A percentile compares a stretch with the other conserved stretches of the same genome.
Conservation (phyloP, 352 stramenopile species). For the Phytophthora pisi region DNA sequence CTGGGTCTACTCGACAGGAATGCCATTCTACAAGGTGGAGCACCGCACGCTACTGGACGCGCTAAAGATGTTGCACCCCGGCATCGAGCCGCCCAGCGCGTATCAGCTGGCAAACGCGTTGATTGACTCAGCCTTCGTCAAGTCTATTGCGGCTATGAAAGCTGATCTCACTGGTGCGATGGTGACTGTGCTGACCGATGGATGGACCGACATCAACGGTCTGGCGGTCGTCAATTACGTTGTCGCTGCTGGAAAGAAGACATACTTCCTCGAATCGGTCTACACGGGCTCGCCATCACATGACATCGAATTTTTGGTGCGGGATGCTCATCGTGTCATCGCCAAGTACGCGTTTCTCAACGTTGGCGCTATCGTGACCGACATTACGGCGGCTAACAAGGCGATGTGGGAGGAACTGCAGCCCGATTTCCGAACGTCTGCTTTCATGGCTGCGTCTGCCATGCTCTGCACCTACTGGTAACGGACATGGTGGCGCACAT, state of each 20-base stretch:
- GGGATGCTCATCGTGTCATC: not conserved
- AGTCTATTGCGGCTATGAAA: not conserved
- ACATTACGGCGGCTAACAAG: too few relatives aligned
- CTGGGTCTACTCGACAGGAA: not conserved
- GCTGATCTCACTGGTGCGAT: not conserved
- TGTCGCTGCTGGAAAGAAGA: not conserved
- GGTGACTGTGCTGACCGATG: not conserved
- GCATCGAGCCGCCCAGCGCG: not conserved
- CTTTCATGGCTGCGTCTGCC: too few relatives aligned
- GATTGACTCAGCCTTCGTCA: not conserved
- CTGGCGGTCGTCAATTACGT: not conserved
- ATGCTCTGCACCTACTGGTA: too few relatives aligned
- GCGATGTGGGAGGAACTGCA: too few relatives aligned
- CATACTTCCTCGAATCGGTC: not conserved
- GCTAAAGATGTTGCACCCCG: not conserved
- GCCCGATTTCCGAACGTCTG: too few relatives aligned
- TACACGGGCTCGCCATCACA: not conserved
- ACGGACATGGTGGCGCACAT: too few relatives aligned
- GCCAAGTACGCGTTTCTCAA: not conserved
- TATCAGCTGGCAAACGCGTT: not conserved
- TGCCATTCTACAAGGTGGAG: not conserved
- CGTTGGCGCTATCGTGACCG: too few relatives aligned
- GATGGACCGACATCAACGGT: not conserved
- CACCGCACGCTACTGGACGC: not conserved
- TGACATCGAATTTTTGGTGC: not conserved